Evolutionary conservation across 345 rosid species (phyloP), one percentile per base, ranked within the genome.

Genomic region (Erodium maritimum): DNA sequence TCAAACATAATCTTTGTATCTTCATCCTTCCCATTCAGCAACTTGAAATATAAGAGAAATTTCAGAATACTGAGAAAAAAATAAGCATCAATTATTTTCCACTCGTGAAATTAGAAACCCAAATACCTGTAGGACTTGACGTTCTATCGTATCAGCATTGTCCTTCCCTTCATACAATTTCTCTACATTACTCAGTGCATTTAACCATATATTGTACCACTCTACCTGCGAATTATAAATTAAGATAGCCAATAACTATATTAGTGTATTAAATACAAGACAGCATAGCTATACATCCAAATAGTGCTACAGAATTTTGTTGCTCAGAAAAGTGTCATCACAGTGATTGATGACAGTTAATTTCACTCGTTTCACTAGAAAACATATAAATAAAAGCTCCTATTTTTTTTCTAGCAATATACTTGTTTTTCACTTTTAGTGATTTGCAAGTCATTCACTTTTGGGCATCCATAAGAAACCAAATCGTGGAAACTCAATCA

Each of bases 191-290:
- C 79, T 76, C 34, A 93, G 80, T 46, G 90, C 87, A 65, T 87
- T 85, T 70, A 73, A 68, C 66, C 84, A 85, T 69, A 80, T 69
- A 73, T 81, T 87, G 68, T 74, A 72, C 99, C 97, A 94, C 75
- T 87, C 99, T 48, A 59, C 88, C 99, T 93, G 72, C 59, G 62
- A 55, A 48, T 54, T 54, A 59, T 46, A 52, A 60, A 18, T 34
- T 34, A 61, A 62, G 22, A 50, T 57, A 18, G 46, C 33, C 21
- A 55, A 24, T 46, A 56, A 48, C 37, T 53, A 23, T 11, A 21
- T 52, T 59, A 59, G 16, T 53, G 20, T 9, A 23, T 6, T 42
- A 34, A 59, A 57, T 19, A 29, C 7, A 23, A 22, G 25, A 63
- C 8, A 46, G 13, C 51, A 17, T 17, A 4, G 17, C 3, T 10